phyloP scores from a whole-genome alignment of 768 basidiomycete genomes.

The Hygrocybe coccinea region DNA sequence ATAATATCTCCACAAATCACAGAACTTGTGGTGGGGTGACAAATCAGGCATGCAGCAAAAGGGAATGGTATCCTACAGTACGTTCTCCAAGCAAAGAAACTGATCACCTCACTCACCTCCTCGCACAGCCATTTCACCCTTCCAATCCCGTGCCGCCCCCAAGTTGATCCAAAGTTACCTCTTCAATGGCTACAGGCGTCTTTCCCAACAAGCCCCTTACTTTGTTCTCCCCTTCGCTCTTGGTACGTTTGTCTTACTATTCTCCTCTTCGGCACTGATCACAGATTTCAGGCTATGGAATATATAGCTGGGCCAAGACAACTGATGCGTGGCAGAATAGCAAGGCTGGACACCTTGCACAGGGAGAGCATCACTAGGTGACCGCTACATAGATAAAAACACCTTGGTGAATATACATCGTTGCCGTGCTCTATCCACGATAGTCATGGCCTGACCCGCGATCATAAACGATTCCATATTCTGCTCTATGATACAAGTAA shows the following conservation, averaged over 20 bases:
- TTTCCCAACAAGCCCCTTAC: conserved; percentile 57
- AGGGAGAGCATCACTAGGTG: conserved; percentile 29
- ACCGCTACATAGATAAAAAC: too few species aligned
- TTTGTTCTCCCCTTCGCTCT: conserved; percentile 71
- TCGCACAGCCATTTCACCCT: conserved; percentile 71
- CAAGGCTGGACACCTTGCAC: conserved; percentile 73
- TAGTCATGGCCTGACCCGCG: too few species aligned
- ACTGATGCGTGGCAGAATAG: conserved; percentile 65
- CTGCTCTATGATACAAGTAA: too few species aligned
- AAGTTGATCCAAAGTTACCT: conserved; percentile 68
- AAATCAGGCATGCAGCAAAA: conserved; percentile 60
- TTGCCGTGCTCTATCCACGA: too few species aligned
- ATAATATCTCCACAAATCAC: neutral
- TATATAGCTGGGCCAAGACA: conserved; percentile 75
- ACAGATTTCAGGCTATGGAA: conserved; percentile 56
- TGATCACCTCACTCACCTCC: conserved; percentile 1
- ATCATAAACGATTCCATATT: too few species aligned
- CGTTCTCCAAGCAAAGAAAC: conserved; percentile 37
- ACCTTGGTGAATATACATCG: too few species aligned
- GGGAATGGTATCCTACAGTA: conserved; percentile 79
- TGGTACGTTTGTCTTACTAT: conserved; percentile 52
- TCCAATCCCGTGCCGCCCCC: conserved; percentile 68
- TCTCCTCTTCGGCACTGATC: neutral
- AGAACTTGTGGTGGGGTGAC: conserved; percentile 94
- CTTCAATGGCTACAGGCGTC: conserved; percentile 81